Base-by-base conservation (phyloP, 345 rosid species). In the Lumnitzera racemosa region DNA sequence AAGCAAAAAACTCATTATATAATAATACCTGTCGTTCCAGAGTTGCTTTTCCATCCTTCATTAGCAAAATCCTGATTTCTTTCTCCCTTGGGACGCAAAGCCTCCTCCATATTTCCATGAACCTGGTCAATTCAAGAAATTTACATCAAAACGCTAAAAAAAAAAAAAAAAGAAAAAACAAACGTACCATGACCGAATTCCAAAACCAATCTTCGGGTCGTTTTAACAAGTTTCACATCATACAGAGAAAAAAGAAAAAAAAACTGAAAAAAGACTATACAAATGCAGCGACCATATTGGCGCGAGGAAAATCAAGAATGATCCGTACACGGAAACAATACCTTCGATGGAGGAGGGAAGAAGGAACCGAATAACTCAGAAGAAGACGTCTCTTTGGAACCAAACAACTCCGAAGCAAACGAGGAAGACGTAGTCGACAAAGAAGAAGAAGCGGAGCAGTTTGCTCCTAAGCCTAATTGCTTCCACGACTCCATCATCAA, bases 381-480 rank as follows among this genome's bases (percentile, higher is more conserved):
- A 11, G 66, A 58, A 27, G n/a, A 46, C 49, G 52, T 12, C 43
- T 85, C 90, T 64, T 71, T 77, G 13, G 87, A 74, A 14, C 90
- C 91, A 71, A 90, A 90, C 70, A 90, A 79, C 68, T 90, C 84
- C 56, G 81, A 72, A 36, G 85, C 72, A 47, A 83, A 59, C 1
- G 94, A 82, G 17, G 83, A 59, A 4, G 86, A 62, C 1, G 94
- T 77, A 3, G 81, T 47, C n/a, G 86, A 69, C 9, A 87, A 69
- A 4, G 51, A 15, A 2, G 83, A 58, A 0, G 83, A 71, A 4
- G 53, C 24, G 55, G 43, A 36, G 43, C 1, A 36, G 43, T 7
- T 36, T 5, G 43, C 5, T 36, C 55, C 55, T n/a, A 12, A 59
- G 29, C 73, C 77, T 0, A 53, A 62, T 41, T 62, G 80, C 59